Conservation (phyloP, 192 early-diverging fungal species). For the Coemansia sp. region DNA sequence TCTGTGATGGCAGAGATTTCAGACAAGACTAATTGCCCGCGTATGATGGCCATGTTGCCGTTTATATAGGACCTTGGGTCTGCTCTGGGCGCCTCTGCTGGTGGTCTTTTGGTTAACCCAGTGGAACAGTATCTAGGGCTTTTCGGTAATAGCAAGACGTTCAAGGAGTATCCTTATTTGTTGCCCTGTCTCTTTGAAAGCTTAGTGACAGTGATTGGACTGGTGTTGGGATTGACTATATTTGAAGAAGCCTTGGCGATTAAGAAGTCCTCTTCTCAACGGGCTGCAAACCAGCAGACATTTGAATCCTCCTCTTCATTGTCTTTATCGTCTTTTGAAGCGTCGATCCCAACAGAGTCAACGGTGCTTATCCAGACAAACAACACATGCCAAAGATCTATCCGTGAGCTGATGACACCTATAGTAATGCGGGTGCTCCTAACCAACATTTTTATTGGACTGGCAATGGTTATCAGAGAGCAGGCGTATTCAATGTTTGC, state of each 20-base stretch:
- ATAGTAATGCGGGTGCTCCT: slow-evolving; percentile 15
- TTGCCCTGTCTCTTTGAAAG: slow-evolving; percentile 77
- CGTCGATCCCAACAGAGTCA: not conserved
- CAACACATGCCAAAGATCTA: slow-evolving; percentile 5
- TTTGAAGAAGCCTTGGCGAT: slow-evolving; percentile 60
- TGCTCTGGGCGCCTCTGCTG: slow-evolving; percentile 67
- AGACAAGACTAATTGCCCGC: slow-evolving; percentile 71
- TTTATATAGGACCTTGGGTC: slow-evolving; percentile 66
- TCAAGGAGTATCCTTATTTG: slow-evolving; percentile 71
- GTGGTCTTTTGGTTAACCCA: slow-evolving; percentile 78
- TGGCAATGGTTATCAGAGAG: slow-evolving; percentile 16
- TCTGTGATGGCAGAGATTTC: slow-evolving; percentile 83
- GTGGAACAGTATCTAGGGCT: slow-evolving; percentile 59
- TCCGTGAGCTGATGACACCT: slow-evolving; percentile 32
- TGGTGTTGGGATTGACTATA: slow-evolving; percentile 59
- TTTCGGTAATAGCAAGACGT: slow-evolving; percentile 57
- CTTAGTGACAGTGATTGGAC: slow-evolving; percentile 58
- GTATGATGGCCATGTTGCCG: slow-evolving; percentile 74
- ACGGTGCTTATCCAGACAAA: not conserved
- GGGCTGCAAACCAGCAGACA: not conserved
- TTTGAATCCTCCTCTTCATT: not conserved
- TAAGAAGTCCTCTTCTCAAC: not conserved
- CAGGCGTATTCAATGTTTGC: slow-evolving; percentile 47
- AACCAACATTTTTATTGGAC: slow-evolving; percentile 18
- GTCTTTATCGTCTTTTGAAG: not conserved